Conservation (phyloP, 768 basidiomycete genomes). For the Macrolepiota fuliginosa region DNA sequence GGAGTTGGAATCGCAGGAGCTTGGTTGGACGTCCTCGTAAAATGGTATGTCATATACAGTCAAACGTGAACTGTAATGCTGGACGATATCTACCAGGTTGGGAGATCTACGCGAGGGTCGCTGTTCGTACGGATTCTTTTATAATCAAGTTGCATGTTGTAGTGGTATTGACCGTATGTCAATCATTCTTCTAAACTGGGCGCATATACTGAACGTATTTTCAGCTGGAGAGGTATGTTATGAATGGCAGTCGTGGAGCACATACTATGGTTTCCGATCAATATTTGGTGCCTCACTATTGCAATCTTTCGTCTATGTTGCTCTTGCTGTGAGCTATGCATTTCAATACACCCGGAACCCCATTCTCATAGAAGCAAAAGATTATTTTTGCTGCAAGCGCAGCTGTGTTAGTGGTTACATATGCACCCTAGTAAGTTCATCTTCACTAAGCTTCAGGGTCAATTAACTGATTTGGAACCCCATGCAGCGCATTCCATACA, state of each 20-base stretch:
- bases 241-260: slow-evolving; percentile 71
- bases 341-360: not conserved
- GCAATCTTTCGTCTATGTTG: slow-evolving; percentile 63
- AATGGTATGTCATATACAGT: slow-evolving; percentile 47
- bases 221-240: slow-evolving; percentile 65
- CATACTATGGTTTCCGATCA: slow-evolving; percentile 48
- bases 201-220: not conserved
- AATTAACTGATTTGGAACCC: slow-evolving; percentile 9
- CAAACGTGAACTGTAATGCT: not conserved
- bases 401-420: slow-evolving; percentile 58
- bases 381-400: slow-evolving; percentile 62
- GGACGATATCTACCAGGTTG: slow-evolving; percentile 40
- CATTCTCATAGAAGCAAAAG: slow-evolving; percentile 28
- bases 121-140: slow-evolving; percentile 68
- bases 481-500: slow-evolving; percentile 67
- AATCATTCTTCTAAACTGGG: not conserved
- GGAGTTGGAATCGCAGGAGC: slow-evolving; percentile 69
- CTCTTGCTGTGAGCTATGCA: slow-evolving; percentile 50
- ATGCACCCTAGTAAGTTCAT: slow-evolving; percentile 65
- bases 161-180: slow-evolving; percentile 59
- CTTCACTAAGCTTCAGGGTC: not conserved
- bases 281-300: slow-evolving; percentile 61
- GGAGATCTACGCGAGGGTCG: slow-evolving; percentile 68
- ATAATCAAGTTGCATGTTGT: slow-evolving; percentile 71
- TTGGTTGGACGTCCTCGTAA: slow-evolving; percentile 71